A percentile compares a stretch with the other conserved stretches of the same genome.
Conservation (phyloP, 805 yeast species). For the Priceomyces medius region DNA sequence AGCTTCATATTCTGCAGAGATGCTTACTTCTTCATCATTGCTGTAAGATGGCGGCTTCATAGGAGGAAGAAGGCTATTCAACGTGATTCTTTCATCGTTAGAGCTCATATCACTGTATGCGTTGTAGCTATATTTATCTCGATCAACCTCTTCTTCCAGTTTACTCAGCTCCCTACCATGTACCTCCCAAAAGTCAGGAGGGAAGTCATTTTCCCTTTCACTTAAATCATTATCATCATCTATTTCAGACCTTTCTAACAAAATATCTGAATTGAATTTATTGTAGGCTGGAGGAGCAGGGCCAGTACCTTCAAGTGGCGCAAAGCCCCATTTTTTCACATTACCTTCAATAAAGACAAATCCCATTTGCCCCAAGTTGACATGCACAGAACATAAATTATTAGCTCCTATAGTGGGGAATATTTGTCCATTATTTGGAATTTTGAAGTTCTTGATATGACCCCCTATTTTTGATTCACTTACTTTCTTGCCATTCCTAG, state of each 20-base stretch:
- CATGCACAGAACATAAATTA: slow-evolving; percentile 79
- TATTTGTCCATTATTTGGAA: slow-evolving; percentile 46
- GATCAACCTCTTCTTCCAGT: slow-evolving; percentile 15
- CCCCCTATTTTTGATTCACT: slow-evolving; percentile 81
- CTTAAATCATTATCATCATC: slow-evolving; percentile 49
- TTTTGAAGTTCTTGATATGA: slow-evolving; percentile 68
- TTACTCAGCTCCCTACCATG: slow-evolving; percentile 14
- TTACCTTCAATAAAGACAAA: slow-evolving; percentile 89
- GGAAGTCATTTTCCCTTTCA: slow-evolving; percentile 49
- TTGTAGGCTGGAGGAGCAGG: slow-evolving; percentile 95
- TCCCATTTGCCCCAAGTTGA: slow-evolving; percentile 86
- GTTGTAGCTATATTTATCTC: slow-evolving; percentile 36
- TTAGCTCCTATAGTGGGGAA: slow-evolving; percentile 91
- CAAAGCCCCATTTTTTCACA: slow-evolving; percentile 93
- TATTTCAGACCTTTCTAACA: slow-evolving; percentile 64
- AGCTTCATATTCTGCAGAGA: background rate
- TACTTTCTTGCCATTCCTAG: slow-evolving; percentile 89
- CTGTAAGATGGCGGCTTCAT: slow-evolving; percentile 40
- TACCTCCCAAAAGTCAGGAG: slow-evolving; percentile 55
- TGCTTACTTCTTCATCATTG: slow-evolving; percentile 8
- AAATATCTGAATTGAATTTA: slow-evolving; percentile 70
- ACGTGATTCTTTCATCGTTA: slow-evolving; percentile 41
- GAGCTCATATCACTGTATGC: slow-evolving; percentile 41
- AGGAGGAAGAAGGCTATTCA: slow-evolving; percentile 37
- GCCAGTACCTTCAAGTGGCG: slow-evolving; percentile 82